Evolutionary conservation across 1,284 basidiomycete species (phyloP).

Genomic region (Ganoderma resinaceum): DNA sequence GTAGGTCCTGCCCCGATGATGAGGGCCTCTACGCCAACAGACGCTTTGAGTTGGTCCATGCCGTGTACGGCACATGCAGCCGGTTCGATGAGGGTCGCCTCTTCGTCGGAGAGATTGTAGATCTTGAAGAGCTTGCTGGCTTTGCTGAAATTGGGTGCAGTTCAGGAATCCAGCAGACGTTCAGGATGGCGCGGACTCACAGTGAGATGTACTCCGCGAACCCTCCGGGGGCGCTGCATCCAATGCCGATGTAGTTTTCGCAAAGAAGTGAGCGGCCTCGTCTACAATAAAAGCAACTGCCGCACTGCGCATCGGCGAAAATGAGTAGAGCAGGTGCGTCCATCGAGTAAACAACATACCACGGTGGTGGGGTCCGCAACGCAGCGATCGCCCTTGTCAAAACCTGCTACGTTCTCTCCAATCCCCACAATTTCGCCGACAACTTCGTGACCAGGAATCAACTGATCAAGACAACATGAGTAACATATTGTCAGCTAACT

Average conservation of each 20-base stretch:
- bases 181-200: conserved; percentile 49
- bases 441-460: conserved; percentile 86
- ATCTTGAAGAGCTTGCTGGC: conserved; percentile 85
- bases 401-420: conserved; percentile 75
- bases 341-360: conserved; percentile 39
- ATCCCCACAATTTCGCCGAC: conserved; percentile 73
- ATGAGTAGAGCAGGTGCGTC: not conserved
- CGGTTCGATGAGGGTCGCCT: conserved; percentile 88
- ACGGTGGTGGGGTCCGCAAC: conserved; percentile 77
- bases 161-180: conserved; percentile 14
- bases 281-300: conserved; percentile 84
- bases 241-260: conserved; percentile 80
- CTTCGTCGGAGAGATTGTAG: conserved; percentile 85
- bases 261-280: conserved; percentile 78
- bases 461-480: conserved; percentile 43
- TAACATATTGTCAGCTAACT: conserved; percentile 7
- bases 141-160: conserved; percentile 44
- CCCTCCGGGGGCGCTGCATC: conserved; percentile 78
- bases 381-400: conserved; percentile 77
- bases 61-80: conserved; percentile 91
- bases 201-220: conserved; percentile 87
- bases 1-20: conserved; percentile 83
- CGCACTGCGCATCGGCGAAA: conserved; percentile 57
- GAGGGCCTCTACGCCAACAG: conserved; percentile 81
- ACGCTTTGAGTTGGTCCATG: conserved; percentile 81